phyloP scores from a whole-genome alignment of 352 stramenopile species.

The Blastocystis sp. region DNA sequence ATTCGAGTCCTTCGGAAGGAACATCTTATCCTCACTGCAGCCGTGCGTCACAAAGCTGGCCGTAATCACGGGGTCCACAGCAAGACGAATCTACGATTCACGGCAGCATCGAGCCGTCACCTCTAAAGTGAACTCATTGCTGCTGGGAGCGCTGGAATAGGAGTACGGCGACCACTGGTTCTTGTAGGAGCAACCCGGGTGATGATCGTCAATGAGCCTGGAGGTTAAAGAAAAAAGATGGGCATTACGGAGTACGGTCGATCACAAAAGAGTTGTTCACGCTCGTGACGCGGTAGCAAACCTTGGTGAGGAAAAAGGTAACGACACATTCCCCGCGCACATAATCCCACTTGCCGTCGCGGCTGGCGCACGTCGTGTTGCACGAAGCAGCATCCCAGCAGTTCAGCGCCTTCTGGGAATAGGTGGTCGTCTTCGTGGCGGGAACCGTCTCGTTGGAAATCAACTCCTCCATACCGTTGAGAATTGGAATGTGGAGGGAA shows the following conservation, averaged over 20 bases:
- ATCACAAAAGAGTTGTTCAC: background rate
- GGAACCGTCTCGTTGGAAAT: background rate
- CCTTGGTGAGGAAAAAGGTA: background rate
- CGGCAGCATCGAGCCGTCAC: background rate
- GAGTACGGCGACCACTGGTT: slow-evolving; percentile 17
- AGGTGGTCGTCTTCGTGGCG: background rate
- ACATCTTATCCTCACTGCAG: slow-evolving; percentile 47
- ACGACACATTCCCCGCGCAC: background rate
- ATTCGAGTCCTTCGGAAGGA: background rate
- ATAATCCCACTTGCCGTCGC: slow-evolving; percentile 4
- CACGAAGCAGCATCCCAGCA: slow-evolving; percentile 28
- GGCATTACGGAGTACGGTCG: background rate
- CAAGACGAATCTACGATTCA: slow-evolving; percentile 16
- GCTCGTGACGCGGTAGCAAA: slow-evolving; percentile 17
- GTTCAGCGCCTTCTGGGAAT: background rate
- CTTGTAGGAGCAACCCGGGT: slow-evolving; percentile 20
- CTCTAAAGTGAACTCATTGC: background rate
- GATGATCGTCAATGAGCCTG: background rate
- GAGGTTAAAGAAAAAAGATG: background rate
- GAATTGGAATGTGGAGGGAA: background rate
- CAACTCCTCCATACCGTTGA: background rate
- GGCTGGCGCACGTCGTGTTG: background rate
- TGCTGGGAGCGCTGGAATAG: background rate
- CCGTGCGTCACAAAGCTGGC: slow-evolving; percentile 38
- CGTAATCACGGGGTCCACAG: slow-evolving; percentile 31